These are phyloP conservation scores for Apophysomyces sp. DNA, from an alignment of 371 early-diverging fungal species.

Conservation along the genomic window DNA sequence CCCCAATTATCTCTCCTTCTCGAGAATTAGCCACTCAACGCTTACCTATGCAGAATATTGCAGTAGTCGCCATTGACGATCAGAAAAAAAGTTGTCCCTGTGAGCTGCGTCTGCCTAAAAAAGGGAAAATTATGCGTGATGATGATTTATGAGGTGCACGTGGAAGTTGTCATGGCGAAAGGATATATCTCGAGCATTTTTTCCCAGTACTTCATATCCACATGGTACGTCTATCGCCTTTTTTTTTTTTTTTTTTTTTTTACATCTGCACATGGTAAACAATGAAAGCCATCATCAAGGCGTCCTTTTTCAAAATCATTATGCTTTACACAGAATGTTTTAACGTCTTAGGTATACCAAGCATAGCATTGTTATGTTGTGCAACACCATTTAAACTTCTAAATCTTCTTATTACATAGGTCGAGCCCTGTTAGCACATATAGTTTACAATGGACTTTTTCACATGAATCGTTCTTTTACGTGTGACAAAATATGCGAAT, in stretches of 20 bases:
- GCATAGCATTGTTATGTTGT: background rate
- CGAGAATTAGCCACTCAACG: too few relatives aligned
- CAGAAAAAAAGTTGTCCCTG: background rate
- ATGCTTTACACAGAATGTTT: too few relatives aligned
- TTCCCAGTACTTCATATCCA: background rate
- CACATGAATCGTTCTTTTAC: background rate
- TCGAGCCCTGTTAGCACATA: background rate
- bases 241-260: too few relatives aligned
- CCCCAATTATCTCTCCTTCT: too few relatives aligned
- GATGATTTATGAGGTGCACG: conserved; percentile 1
- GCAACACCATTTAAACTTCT: background rate
- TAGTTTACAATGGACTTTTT: background rate
- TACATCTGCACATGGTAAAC: too few relatives aligned
- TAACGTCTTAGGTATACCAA: too few relatives aligned
- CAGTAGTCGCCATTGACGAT: background rate
- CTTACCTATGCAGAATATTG: too few relatives aligned
- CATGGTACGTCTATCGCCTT: background rate
- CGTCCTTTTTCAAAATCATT: too few relatives aligned
- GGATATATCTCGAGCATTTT: background rate
- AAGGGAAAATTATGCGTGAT: conserved; percentile 1
- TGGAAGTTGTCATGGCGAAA: background rate
- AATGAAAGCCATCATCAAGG: too few relatives aligned
- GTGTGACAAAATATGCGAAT: background rate
- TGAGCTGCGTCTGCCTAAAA: background rate
- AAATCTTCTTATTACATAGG: background rate